Conservation (phyloP, 768 basidiomycete genomes). For the Piloderma croceum region DNA sequence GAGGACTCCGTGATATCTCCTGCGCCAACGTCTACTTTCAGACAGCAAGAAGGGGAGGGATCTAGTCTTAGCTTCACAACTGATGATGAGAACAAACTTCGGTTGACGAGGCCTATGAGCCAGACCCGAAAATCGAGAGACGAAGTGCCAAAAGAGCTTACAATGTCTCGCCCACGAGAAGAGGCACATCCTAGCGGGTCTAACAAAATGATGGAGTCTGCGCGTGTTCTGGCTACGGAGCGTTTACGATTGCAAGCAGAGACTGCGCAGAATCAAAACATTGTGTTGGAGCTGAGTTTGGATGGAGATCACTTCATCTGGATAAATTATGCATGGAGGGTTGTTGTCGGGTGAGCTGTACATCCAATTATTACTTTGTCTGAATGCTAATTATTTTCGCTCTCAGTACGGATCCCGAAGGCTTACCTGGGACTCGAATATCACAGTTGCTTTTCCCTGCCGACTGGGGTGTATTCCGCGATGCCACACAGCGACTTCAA, state of each 20-base stretch:
- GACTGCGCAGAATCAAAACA: conserved; percentile 91
- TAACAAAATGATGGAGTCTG: conserved; percentile 57
- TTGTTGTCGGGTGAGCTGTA: conserved; percentile 75
- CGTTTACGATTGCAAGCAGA: conserved; percentile 87
- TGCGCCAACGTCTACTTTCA: conserved; percentile 35
- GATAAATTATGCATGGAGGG: conserved; percentile 93
- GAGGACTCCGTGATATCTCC: conserved; percentile 46
- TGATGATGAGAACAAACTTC: conserved; percentile 35
- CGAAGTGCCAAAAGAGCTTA: conserved; percentile 47
- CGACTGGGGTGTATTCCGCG: conserved; percentile 79
- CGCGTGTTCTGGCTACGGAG: conserved; percentile 82
- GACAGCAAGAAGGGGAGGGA: conserved; percentile 26
- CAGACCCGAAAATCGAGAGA: conserved; percentile 53
- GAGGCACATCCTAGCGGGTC: conserved; percentile 12
- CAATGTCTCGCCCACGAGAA: conserved; percentile 19
- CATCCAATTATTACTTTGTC: conserved; percentile 2
- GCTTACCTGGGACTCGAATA: conserved; percentile 72
- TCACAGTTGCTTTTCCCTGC: conserved; percentile 73
- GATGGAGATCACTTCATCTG: conserved; percentile 94
- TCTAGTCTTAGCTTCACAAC: conserved; percentile 32
- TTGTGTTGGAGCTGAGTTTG: conserved; percentile 89
- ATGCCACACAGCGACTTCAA: conserved; percentile 78
- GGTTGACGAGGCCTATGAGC: conserved; percentile 44
- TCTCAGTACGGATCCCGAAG: conserved; percentile 77
- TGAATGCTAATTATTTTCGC: conserved; percentile 12